Base-by-base conservation (phyloP, 2,329 filamentous ascomycete genomes). In the Teratosphaeriaceae sp. region DNA sequence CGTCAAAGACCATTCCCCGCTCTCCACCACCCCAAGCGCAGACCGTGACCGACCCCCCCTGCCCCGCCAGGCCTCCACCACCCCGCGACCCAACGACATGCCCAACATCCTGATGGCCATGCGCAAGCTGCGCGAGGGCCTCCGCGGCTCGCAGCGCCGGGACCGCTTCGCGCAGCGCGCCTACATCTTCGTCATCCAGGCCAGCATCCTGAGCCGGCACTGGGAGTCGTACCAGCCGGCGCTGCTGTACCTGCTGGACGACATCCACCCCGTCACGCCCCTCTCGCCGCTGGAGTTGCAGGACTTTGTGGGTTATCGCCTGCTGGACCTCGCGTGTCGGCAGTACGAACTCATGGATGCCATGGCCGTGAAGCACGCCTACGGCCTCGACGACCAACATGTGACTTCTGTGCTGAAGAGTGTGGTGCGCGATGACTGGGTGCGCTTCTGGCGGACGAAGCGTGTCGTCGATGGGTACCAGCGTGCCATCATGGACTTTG, bases 221-320 rank as follows among this genome's bases (percentile, higher is more conserved):
- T 85, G 84, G 54, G 87, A 94, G 54, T 88, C 88, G 1, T 98
- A 97, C 63, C 84, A 90, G 50, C 88, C 90, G 0, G 88, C 90
- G 1, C 78, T 97, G 18, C 75, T 85, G 29, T 80, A 94, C 55
- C 75, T 96, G 2, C 72, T 98, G 11, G 75, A 80, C 34, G 67
- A 69, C 6, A 80, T 97, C 48, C 85, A 94, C 55, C 71, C 75
- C 0, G 64, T 72, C 2, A 77, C 81, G 38, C 81, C 62, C 1
- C 76, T 97, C 16, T 79, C 84, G 0, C 69, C 73, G 2, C 72
- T 83, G 5, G 88, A 95, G 59, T 66, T 88, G 3, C 78, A 82
- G 38, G 92, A 97, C 56, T 84, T 94, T 40, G 78, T 81, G 2
- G 78, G 79, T 23, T 94, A 95, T 57, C 74, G 88, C 20, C 80